Evolutionary conservation across 75 land plant genomes (phyloP).

Genomic region (Azolla pinnata): DNA sequence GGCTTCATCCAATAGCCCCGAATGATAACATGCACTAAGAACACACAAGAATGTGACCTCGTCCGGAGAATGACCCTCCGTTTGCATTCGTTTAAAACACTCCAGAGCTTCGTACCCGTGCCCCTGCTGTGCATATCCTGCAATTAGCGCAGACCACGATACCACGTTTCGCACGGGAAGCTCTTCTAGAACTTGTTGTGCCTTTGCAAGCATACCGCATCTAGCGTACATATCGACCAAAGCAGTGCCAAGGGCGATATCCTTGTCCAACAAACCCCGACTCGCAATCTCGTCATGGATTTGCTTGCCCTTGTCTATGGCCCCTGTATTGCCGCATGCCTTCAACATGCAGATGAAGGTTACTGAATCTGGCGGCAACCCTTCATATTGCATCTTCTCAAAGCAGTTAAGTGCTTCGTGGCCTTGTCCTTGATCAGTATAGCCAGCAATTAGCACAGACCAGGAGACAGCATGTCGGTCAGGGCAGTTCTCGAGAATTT

Average conservation of each 20-base stretch:
- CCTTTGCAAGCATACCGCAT: slow-evolving; percentile 15
- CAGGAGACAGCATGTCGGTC: slow-evolving; percentile 24
- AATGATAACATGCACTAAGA: no score
- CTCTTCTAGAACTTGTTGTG: slow-evolving; percentile 21
- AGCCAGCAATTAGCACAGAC: slow-evolving; percentile 58
- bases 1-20: no score
- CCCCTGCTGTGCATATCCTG: no score
- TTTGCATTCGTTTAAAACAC: no score
- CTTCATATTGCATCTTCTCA: slow-evolving; percentile 33
- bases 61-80: no score
- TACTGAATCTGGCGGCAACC: slow-evolving; percentile 29
- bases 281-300: slow-evolving; percentile 12
- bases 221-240: slow-evolving; percentile 13
- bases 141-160: slow-evolving; percentile 24
- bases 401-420: slow-evolving; percentile 39
- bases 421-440: slow-evolving; percentile 36
- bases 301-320: slow-evolving; percentile 40
- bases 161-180: slow-evolving; percentile 12
- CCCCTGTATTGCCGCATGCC: slow-evolving; percentile 48
- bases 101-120: no score
- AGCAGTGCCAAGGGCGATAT: slow-evolving; percentile 2
- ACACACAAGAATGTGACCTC: no score
- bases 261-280: slow-evolving; percentile 6
- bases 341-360: slow-evolving; percentile 48
- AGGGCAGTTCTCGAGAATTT: slow-evolving; percentile 14